A percentile compares a stretch with the other conserved stretches of the same genome.
phyloP scores from a whole-genome alignment of 2,329 filamentous ascomycete genomes.

The Penicillium sp. region DNA sequence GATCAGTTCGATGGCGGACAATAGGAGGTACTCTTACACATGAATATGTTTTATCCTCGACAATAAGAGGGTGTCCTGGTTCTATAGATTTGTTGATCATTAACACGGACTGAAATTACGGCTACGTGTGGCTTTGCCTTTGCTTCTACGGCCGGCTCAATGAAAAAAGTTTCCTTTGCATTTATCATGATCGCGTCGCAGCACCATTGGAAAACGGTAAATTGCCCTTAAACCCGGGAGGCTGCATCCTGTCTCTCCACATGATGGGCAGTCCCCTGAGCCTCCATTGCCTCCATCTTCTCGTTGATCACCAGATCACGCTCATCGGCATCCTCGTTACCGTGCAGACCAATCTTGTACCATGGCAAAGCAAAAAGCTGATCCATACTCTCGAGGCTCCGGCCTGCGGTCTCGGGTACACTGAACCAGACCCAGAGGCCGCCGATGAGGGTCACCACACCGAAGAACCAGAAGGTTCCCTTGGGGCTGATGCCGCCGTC shows the following conservation, averaged over 20 bases:
- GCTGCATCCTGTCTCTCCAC: slow-evolving; percentile 17
- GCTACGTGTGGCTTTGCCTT: too few relatives aligned
- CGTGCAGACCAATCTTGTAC: slow-evolving; percentile 65
- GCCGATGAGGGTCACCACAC: slow-evolving; percentile 65
- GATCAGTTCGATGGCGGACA: not conserved
- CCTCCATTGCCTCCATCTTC: slow-evolving; percentile 24
- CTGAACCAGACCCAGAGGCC: slow-evolving; percentile 69
- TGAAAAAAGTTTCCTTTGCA: too few relatives aligned
- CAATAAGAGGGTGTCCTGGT: too few relatives aligned
- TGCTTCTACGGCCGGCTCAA: too few relatives aligned
- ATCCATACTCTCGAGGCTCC: slow-evolving; percentile 61
- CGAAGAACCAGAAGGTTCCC: slow-evolving; percentile 78
- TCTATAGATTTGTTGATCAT: too few relatives aligned
- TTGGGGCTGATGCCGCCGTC: slow-evolving; percentile 49
- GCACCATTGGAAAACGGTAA: not conserved
- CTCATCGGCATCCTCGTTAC: slow-evolving; percentile 31
- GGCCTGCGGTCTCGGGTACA: slow-evolving; percentile 69
- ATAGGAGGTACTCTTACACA: not conserved
- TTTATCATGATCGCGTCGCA: not conserved
- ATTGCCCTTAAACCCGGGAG: slow-evolving; percentile 2
- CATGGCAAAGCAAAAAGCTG: slow-evolving; percentile 69
- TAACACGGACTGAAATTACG: too few relatives aligned
- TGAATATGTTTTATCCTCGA: not conserved
- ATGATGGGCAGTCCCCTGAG: slow-evolving; percentile 16
- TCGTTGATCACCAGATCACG: slow-evolving; percentile 25